Base-by-base conservation (phyloP, 352 stramenopile species). In the Aphanomyces invadans region DNA sequence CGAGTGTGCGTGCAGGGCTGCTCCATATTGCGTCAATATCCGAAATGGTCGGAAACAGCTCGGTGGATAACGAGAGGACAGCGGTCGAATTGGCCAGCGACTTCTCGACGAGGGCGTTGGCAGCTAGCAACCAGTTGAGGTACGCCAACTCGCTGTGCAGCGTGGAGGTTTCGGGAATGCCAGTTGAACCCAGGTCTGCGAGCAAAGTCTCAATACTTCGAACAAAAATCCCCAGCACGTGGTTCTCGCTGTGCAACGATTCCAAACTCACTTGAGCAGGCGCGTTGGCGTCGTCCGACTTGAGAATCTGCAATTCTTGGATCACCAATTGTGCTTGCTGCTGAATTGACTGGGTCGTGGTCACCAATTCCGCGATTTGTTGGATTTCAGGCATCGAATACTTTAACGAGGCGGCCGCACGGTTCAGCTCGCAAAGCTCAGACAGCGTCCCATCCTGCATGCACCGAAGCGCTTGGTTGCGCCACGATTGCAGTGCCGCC, bases 191-290 rank as follows among this genome's bases (percentile, higher is more conserved):
- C 11, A 67, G 28, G 17, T 45, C n/a, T n/a, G 48, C 64, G 3
- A 70, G 38, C 5, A 39, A 31, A 2, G 19, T 56, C 56, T 70
- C 4, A 28, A 70, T 70, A 4, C 17, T 66, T 67, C 66, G 38
- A 31, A 57, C 33, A 7, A 67, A 57, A 10, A 39, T n/a, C 15
- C 9, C 25, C 7, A 57, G n/a, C 12, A 23, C 29, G 19, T 32
- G 5, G 1, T 32, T 5, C 19, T 57, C 49, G 4, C 29, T 10
- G 29, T 57, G 49, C 49, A 57, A 38, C 1, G 29, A n/a, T 38
- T 39, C 29, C 15, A 57, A 39, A 38, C 9, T 32, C 36, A 7
- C 36, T 15, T 42, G 7, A 39, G 29, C 49, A 9, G 29, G 15
- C 0, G 19, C 11, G 12, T 19, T 12, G 11, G 29, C 21, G 19